Conservation (phyloP, 1,139 yeast genomes). For the Kluyveromyces sp. region DNA sequence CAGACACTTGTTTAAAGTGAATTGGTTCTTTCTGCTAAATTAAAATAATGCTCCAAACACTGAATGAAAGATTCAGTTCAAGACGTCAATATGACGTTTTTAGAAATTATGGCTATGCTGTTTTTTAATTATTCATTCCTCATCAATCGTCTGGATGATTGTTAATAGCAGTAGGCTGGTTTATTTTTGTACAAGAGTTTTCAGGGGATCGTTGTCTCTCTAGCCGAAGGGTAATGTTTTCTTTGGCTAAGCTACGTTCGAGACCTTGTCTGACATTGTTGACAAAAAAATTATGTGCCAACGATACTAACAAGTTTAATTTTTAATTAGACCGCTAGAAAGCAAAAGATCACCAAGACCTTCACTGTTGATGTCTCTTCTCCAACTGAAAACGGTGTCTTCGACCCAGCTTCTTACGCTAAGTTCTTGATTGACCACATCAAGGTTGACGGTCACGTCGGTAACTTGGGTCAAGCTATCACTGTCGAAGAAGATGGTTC, state of each 20-base stretch:
- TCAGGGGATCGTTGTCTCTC: not conserved
- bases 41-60: not conserved
- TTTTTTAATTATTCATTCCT: conserved; percentile 32
- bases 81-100: not conserved
- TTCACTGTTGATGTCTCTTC: conserved; percentile 95
- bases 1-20: conserved; percentile 3
- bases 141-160: conserved; percentile 20
- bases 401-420: conserved; percentile 96
- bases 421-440: conserved; percentile 98
- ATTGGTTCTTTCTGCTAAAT: conserved; percentile 10
- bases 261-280: too few relatives aligned
- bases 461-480: conserved; percentile 95
- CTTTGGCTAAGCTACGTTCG: not conserved
- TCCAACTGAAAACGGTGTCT: conserved; percentile 95
- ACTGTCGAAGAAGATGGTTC: conserved; percentile 78
- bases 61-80: not conserved
- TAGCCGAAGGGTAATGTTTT: not conserved
- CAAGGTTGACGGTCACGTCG: conserved; percentile 95
- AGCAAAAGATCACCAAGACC: conserved; percentile 74
- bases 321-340: conserved; percentile 57
- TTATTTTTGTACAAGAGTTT: conserved; percentile 6
- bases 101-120: conserved; percentile 18
- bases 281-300: too few relatives aligned
- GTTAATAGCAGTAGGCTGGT: conserved; percentile 34
- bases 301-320: not conserved